Conservation (phyloP, 1,139 yeast species). For the Diutina scorzettiae region DNA sequence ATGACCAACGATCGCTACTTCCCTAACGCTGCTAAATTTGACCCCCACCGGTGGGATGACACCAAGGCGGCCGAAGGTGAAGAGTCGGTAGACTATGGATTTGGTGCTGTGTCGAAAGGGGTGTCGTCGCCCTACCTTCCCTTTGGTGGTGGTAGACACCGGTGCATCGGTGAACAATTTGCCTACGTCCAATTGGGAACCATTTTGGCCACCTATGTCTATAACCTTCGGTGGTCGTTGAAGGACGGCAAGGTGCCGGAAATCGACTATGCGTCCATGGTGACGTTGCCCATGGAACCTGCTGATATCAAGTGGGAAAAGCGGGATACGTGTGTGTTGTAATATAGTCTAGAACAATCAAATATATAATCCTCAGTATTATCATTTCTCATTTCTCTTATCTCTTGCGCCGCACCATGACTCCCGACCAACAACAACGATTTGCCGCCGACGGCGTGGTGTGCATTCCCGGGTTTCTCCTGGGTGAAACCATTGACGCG, state of each 20-base stretch:
- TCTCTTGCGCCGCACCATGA: neutral
- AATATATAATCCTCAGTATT: neutral
- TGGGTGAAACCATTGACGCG: slow-evolving; percentile 22
- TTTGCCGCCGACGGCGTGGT: slow-evolving; percentile 53
- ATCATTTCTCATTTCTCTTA: neutral
- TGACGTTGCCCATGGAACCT: slow-evolving; percentile 72
- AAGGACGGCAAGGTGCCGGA: slow-evolving; percentile 30
- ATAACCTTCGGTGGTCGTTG: slow-evolving; percentile 67
- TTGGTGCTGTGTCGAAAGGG: slow-evolving; percentile 92
- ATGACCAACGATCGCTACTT: slow-evolving; percentile 67
- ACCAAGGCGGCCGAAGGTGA: slow-evolving; percentile 19
- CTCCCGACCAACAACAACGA: slow-evolving; percentile 23
- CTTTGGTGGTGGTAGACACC: slow-evolving; percentile 98
- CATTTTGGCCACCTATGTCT: slow-evolving; percentile 62
- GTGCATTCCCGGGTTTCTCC: slow-evolving; percentile 45
- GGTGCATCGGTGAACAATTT: slow-evolving; percentile 98
- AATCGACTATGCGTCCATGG: slow-evolving; percentile 87
- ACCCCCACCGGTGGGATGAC: slow-evolving; percentile 85
- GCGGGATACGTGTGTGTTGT: slow-evolving; percentile 5
- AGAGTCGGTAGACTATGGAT: slow-evolving; percentile 80
- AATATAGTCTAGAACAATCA: neutral
- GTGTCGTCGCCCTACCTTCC: slow-evolving; percentile 93
- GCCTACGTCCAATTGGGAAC: slow-evolving; percentile 93
- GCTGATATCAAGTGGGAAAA: slow-evolving; percentile 22
- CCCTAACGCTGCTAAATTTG: slow-evolving; percentile 57